A percentile compares a stretch with the other conserved stretches of the same genome.
phyloP scores from a whole-genome alignment of 1,139 yeast species.

The Suhomyces anneliseae region DNA sequence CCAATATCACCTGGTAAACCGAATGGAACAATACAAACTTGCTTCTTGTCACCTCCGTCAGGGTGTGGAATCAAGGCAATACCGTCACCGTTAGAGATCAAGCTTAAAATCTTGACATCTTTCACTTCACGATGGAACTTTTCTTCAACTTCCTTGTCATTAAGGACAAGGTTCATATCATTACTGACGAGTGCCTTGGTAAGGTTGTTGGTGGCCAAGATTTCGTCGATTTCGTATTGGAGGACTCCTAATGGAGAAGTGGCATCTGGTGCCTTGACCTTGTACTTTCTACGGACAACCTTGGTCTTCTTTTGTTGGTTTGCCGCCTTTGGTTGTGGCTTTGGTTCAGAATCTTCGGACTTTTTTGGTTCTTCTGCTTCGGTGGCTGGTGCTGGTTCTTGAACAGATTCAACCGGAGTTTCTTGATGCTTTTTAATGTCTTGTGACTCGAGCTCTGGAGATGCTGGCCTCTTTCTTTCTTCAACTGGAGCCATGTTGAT shows the following conservation, averaged over 20 bases:
- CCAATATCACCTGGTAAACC: conserved; percentile 85
- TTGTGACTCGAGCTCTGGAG: conserved; percentile 5
- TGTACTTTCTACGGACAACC: conserved; percentile 42
- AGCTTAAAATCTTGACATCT: conserved; percentile 55
- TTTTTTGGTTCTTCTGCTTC: not conserved
- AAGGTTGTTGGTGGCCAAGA: conserved; percentile 47
- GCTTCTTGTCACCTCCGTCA: conserved; percentile 34
- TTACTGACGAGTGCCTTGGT: conserved; percentile 51
- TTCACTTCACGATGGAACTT: conserved; percentile 60
- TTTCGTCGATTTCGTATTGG: conserved; percentile 65
- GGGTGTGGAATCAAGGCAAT: conserved; percentile 64
- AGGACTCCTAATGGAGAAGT: conserved; percentile 84
- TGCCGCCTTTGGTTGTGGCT: not conserved
- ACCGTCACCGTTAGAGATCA: conserved; percentile 83
- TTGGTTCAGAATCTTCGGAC: not conserved
- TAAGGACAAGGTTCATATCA: conserved; percentile 65
- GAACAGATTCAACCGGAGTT: not conserved
- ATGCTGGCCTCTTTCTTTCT: conserved; percentile 15
- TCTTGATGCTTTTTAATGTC: conserved; percentile 10
- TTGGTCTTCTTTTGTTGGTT: conserved; percentile 16
- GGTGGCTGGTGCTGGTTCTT: not conserved
- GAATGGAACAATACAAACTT: conserved; percentile 71
- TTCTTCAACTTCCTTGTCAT: conserved; percentile 51
- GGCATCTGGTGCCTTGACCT: conserved; percentile 64
- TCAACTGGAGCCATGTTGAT: conserved; percentile 11